Evolutionary conservation across 176 grass and related monocot species (phyloP).

Genomic region (Otatea glauca): DNA sequence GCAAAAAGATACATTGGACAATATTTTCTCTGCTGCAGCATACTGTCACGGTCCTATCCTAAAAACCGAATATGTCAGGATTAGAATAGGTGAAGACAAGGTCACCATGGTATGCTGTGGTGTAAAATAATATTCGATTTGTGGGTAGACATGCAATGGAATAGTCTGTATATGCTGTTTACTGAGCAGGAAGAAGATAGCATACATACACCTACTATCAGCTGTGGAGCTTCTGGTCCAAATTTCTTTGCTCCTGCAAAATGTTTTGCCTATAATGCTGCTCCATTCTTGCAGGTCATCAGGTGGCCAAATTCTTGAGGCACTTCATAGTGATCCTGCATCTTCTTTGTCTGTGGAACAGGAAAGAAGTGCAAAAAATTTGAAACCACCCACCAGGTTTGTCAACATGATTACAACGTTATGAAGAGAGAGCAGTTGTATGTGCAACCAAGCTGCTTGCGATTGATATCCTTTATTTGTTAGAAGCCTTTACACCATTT

Average conservation of each 20-base stretch:
- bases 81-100: constrained; percentile 53
- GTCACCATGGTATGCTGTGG: constrained; percentile 34
- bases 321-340: constrained; percentile 97
- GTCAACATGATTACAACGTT: constrained; percentile 39
- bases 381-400: constrained; percentile 79
- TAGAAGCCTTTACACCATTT: constrained; percentile 42
- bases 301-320: constrained; percentile 88
- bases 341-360: constrained; percentile 87
- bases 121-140: constrained; percentile 42
- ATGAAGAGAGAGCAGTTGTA: constrained; percentile 40
- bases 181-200: constrained; percentile 43
- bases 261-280: constrained; percentile 58
- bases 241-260: constrained; percentile 16
- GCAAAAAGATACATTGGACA: constrained; percentile 80
- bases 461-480: constrained; percentile 37
- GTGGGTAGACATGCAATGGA: constrained; percentile 39
- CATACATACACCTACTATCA: constrained; percentile 28
- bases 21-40: constrained; percentile 61
- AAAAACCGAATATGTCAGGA: constrained; percentile 43
- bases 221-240: constrained; percentile 41
- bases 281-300: constrained; percentile 71
- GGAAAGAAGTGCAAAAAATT: constrained; percentile 84
- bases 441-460: constrained; percentile 44
- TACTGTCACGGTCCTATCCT: constrained; percentile 49
- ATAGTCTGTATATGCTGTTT: constrained; percentile 26